Evolutionary conservation across 371 early-diverging fungal species (phyloP).

Genomic region (Mortierella sp.): DNA sequence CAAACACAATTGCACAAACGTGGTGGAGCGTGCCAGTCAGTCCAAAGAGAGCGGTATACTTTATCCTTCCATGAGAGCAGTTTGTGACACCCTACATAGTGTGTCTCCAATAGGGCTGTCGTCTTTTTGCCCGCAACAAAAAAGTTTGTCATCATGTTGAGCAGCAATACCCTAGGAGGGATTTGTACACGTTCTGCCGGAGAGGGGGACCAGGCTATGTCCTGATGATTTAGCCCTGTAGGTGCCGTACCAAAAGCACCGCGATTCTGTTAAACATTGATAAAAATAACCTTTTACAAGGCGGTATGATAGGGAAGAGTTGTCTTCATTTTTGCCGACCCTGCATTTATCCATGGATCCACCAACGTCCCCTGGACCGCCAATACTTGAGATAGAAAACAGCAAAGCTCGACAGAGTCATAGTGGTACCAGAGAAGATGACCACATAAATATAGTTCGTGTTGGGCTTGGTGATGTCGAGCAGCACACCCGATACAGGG

Average conservation of each 20-base stretch:
- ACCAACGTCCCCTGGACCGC: slow-evolving; percentile 48
- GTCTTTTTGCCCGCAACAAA: background rate
- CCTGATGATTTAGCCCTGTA: too few species aligned
- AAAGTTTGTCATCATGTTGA: background rate
- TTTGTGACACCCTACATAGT: background rate
- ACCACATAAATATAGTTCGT: slow-evolving; percentile 46
- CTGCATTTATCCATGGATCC: slow-evolving; percentile 42
- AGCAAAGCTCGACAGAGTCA: slow-evolving; percentile 39
- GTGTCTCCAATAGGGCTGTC: background rate
- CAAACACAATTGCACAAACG: too few species aligned
- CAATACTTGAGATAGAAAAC: slow-evolving; percentile 52
- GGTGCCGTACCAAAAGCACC: too few species aligned
- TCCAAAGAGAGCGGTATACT: background rate
- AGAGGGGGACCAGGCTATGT: too few species aligned
- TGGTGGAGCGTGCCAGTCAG: slow-evolving; percentile 9
- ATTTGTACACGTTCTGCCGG: too few species aligned
- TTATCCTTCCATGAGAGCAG: slow-evolving; percentile 14
- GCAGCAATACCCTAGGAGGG: background rate
- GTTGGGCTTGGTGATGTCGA: slow-evolving; percentile 50
- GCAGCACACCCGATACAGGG: slow-evolving; percentile 47
- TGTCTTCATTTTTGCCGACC: too few species aligned
- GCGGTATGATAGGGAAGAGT: too few species aligned
- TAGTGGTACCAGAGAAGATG: slow-evolving; percentile 41
- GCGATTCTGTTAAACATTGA: too few species aligned
- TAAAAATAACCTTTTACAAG: too few species aligned